Conservation (phyloP, 108 stramenopile species). For the Skeletonema tropicum region DNA sequence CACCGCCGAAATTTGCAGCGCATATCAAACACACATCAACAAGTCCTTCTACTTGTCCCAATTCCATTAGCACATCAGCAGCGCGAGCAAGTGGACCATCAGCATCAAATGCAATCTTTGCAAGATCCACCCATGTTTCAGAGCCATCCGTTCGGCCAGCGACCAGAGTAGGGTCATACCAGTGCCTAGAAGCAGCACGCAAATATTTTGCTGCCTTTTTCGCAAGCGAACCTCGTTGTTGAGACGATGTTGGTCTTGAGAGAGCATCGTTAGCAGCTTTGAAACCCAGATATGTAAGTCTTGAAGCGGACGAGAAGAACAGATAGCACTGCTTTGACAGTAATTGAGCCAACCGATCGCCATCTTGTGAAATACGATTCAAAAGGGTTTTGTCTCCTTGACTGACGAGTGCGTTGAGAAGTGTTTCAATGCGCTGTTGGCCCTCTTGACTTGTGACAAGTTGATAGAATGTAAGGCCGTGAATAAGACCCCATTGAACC, state of each 20-base stretch:
- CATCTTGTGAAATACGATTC: constrained; percentile 54
- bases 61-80: constrained; percentile 61
- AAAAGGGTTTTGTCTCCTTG: constrained; percentile 38
- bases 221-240: constrained; percentile 41
- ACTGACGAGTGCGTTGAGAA: constrained; percentile 78
- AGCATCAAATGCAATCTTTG: constrained; percentile 55
- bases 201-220: constrained; percentile 62
- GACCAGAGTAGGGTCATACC: constrained; percentile 73
- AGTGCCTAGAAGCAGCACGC: constrained; percentile 74
- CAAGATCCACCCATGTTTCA: constrained; percentile 50
- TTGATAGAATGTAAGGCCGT: constrained; percentile 74
- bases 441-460: constrained; percentile 69
- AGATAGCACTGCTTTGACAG: constrained; percentile 83
- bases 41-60: constrained; percentile 65
- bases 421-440: constrained; percentile 76
- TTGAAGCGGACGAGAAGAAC: constrained; percentile 83
- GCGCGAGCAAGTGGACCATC: constrained; percentile 84
- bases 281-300: constrained; percentile 84
- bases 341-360: constrained; percentile 61
- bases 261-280: constrained; percentile 69
- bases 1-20: constrained; percentile 73
- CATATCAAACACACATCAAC: constrained; percentile 84
- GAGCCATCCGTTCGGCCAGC: constrained; percentile 56
- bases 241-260: constrained; percentile 34
- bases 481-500: constrained; percentile 87